Evolutionary conservation across 1,284 basidiomycete genomes (phyloP).

Genomic region (Gymnopus androsaceus): DNA sequence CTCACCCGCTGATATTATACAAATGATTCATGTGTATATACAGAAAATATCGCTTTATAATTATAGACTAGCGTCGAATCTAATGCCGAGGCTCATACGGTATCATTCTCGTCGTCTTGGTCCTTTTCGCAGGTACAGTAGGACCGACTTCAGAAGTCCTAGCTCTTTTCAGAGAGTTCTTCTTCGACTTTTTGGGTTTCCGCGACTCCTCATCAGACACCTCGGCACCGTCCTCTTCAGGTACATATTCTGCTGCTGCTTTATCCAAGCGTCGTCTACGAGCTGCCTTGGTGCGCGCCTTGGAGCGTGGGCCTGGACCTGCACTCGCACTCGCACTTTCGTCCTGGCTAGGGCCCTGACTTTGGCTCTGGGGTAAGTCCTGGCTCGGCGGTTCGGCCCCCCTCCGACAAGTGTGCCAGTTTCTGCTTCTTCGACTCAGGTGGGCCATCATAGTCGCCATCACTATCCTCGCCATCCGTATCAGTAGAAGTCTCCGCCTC

Average conservation of each 20-base stretch:
- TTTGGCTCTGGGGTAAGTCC: background rate
- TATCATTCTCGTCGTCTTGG: constrained; percentile 13
- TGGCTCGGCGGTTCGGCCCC: background rate
- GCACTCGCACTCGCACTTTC: constrained; percentile 15
- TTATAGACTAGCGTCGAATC: background rate
- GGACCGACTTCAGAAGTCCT: constrained; percentile 25
- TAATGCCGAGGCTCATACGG: background rate
- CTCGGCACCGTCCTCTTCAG: constrained; percentile 34
- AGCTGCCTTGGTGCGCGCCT: constrained; percentile 8
- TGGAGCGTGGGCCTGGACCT: constrained; percentile 6
- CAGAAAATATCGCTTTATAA: background rate
- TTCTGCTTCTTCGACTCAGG: background rate
- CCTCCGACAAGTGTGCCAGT: background rate
- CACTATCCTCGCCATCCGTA: constrained; percentile 26
- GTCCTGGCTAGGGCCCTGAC: constrained; percentile 1
- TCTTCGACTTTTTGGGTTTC: constrained; percentile 28
- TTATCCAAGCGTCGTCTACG: constrained; percentile 29
- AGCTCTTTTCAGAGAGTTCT: constrained; percentile 33
- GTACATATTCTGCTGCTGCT: constrained; percentile 46
- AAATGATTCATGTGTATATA: background rate
- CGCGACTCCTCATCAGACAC: constrained; percentile 25
- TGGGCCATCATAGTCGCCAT: constrained; percentile 8
- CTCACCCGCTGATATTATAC: constrained; percentile 7
- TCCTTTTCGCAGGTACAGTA: constrained; percentile 10
- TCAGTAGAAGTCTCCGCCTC: constrained; percentile 25